phyloP scores from a whole-genome alignment of 2,329 filamentous ascomycete genomes.

The Xylariaceae sp. region DNA sequence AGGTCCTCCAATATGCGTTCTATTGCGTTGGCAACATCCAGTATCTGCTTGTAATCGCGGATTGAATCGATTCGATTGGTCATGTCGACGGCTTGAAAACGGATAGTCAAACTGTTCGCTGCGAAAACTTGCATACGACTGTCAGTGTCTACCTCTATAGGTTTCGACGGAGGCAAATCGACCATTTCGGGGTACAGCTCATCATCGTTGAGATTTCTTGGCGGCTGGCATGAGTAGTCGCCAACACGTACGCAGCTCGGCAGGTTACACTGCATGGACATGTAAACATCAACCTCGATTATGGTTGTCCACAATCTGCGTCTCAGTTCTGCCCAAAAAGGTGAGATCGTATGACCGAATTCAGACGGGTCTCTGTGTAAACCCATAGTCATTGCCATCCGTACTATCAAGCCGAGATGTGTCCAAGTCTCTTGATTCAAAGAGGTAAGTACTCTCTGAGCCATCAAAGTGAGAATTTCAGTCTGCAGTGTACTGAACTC shows the following conservation, averaged over 20 bases:
- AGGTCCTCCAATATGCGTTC: slow-evolving; percentile 53
- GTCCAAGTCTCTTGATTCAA: slow-evolving; percentile 51
- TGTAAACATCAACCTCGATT: slow-evolving; percentile 53
- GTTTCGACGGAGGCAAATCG: slow-evolving; percentile 44
- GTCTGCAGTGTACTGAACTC: slow-evolving; percentile 50
- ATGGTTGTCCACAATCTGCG: slow-evolving; percentile 55
- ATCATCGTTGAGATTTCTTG: slow-evolving; percentile 50
- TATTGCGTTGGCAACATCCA: slow-evolving; percentile 51
- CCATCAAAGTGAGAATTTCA: slow-evolving; percentile 47
- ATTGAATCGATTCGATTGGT: slow-evolving; percentile 50
- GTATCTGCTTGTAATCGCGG: slow-evolving; percentile 49
- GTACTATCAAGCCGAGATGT: slow-evolving; percentile 51
- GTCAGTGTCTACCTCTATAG: slow-evolving; percentile 50
- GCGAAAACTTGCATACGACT: slow-evolving; percentile 53
- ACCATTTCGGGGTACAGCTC: slow-evolving; percentile 47
- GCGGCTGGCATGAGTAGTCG: slow-evolving; percentile 51
- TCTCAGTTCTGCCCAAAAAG: slow-evolving; percentile 51
- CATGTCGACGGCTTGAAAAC: slow-evolving; percentile 48
- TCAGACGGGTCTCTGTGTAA: slow-evolving; percentile 55
- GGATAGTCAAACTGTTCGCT: slow-evolving; percentile 45
- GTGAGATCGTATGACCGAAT: slow-evolving; percentile 44
- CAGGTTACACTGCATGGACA: slow-evolving; percentile 49
- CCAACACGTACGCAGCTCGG: slow-evolving; percentile 49
- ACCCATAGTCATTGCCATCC: slow-evolving; percentile 58
- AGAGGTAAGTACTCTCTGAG: slow-evolving; percentile 46